Evolutionary conservation across 1,139 yeast genomes (phyloP).

Genomic region (Sugiyamaella xylanicola): DNA sequence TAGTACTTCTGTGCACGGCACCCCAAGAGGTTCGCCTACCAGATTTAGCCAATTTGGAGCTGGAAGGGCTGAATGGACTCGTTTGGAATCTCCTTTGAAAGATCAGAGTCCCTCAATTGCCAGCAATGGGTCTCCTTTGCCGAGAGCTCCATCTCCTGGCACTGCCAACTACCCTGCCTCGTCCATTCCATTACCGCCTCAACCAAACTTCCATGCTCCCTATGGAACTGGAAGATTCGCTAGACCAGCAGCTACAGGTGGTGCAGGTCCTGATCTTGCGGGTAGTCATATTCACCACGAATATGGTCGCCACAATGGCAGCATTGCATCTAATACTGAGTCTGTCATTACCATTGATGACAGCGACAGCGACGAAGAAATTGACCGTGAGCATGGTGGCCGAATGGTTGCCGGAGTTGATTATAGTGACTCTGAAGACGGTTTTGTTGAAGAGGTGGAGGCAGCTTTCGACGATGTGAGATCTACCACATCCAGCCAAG

Average conservation of each 20-base stretch:
- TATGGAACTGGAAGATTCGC: conserved; percentile 20
- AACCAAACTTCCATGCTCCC: conserved; percentile 30
- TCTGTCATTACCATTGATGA: conserved; percentile 24
- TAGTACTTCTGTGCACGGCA: conserved; percentile 28
- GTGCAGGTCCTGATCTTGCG: conserved; percentile 1
- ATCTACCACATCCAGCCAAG: conserved; percentile 31
- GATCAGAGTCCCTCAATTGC: conserved; percentile 33
- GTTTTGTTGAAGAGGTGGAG: conserved; percentile 35
- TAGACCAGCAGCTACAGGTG: conserved; percentile 4
- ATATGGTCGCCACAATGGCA: conserved; percentile 17
- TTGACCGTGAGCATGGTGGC: conserved; percentile 11
- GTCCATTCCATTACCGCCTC: conserved; percentile 31
- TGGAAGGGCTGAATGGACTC: conserved; percentile 37
- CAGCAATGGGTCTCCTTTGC: conserved; percentile 27
- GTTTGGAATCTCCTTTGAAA: conserved; percentile 36
- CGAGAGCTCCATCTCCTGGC: conserved; percentile 16
- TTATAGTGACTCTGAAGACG: conserved; percentile 34
- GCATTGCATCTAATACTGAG: conserved; percentile 15
- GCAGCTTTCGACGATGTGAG: conserved; percentile 38
- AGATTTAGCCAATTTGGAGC: conserved; percentile 26
- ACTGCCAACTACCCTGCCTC: conserved; percentile 16
- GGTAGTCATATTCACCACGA: conserved; percentile 17
- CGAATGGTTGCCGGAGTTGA: conserved; percentile 36
- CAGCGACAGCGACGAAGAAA: conserved; percentile 30
- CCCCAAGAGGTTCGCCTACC: conserved; percentile 33